These are phyloP conservation scores for Chrysophaeum taylorii DNA, from an alignment of 352 stramenopile species.

Conservation along the genomic window DNA sequence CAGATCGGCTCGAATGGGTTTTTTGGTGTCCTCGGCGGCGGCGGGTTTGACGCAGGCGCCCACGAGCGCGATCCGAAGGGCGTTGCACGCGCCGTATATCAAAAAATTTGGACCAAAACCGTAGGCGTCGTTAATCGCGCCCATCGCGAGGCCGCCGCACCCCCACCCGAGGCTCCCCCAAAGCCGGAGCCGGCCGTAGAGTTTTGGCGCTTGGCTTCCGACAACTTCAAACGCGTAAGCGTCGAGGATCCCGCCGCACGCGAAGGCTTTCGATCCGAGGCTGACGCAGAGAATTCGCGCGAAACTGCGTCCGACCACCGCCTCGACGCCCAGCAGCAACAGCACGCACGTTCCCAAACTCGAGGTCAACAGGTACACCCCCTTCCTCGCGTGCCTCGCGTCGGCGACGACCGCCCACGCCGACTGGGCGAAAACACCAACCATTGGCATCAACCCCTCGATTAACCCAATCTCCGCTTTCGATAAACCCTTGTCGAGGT, in stretches of 20 bases:
- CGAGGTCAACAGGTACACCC: background rate
- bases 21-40: too few relatives aligned
- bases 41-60: too few relatives aligned
- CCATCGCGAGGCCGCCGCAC: background rate
- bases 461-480: background rate
- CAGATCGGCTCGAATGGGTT: too few relatives aligned
- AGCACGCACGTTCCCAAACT: background rate
- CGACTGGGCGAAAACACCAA: background rate
- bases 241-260: background rate
- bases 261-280: background rate
- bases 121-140: background rate
- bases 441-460: background rate
- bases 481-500: background rate
- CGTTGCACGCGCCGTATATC: background rate
- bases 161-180: background rate
- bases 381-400: background rate
- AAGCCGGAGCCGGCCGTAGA: slow-evolving; percentile 1
- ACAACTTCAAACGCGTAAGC: background rate
- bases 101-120: background rate
- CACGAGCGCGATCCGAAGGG: too few relatives aligned
- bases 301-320: background rate
- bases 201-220: background rate
- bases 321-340: background rate
- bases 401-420: background rate
- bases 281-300: background rate